Evolutionary conservation across 768 basidiomycete genomes (phyloP).

Genomic region (Tephrocybe sp.): DNA sequence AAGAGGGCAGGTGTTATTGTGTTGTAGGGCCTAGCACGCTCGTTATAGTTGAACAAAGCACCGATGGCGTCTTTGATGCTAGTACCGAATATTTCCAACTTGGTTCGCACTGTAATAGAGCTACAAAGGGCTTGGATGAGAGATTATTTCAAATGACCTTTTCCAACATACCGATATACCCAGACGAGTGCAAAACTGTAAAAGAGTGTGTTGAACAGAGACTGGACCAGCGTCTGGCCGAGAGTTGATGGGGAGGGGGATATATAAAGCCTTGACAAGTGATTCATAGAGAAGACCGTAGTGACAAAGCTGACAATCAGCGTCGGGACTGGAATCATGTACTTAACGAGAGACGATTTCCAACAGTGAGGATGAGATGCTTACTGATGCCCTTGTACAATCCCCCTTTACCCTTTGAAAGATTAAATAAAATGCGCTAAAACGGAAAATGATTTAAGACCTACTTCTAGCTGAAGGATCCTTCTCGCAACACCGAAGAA

Average conservation of each 20-base stretch:
- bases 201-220: conserved; percentile 13
- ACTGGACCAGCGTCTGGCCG: background rate
- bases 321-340: conserved; percentile 13
- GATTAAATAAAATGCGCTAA: background rate
- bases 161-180: conserved; percentile 18
- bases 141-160: background rate
- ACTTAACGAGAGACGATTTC: background rate
- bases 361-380: background rate
- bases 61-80: conserved; percentile 44
- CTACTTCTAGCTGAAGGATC: conserved; percentile 16
- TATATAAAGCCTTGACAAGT: conserved; percentile 13
- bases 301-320: conserved; percentile 5
- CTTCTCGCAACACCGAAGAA: conserved; percentile 10
- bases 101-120: conserved; percentile 57
- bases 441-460: background rate
- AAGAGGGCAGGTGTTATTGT: conserved; percentile 58
- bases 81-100: conserved; percentile 45
- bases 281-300: conserved; percentile 1
- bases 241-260: conserved; percentile 19
- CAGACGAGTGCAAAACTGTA: conserved; percentile 16
- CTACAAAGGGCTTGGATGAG: background rate
- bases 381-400: conserved; percentile 18
- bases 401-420: conserved; percentile 13
- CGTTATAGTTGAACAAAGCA: conserved; percentile 57
- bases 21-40: conserved; percentile 56